Conservation (phyloP, 2,329 filamentous ascomycete genomes). For the Trichophyton verrucosum region DNA sequence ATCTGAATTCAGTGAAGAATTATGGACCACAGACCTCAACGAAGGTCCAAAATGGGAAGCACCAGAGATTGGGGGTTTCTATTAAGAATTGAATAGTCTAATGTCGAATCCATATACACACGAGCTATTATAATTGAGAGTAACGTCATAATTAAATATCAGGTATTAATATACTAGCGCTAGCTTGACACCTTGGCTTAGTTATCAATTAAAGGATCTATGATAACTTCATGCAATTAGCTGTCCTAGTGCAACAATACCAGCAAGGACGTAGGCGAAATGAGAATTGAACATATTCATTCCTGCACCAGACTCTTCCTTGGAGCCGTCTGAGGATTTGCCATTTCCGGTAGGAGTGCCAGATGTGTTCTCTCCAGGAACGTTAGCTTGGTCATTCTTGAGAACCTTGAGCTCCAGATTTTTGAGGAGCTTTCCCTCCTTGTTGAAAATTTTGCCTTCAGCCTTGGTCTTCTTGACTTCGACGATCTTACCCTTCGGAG, state of each 20-base stretch:
- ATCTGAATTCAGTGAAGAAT: not conserved
- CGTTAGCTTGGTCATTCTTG: conserved; percentile 42
- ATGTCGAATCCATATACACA: no score
- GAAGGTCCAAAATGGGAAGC: no score
- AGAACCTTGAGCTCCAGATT: conserved; percentile 49
- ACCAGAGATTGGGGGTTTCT: no score
- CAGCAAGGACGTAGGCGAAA: not conserved
- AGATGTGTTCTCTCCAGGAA: conserved; percentile 37
- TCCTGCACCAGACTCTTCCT: conserved; percentile 3
- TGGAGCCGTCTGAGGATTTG: not conserved
- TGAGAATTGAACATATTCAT: not conserved
- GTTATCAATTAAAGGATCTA: not conserved
- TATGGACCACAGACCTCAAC: not conserved
- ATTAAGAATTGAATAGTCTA: no score
- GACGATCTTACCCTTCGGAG: conserved; percentile 53
- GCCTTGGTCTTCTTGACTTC: conserved; percentile 46
- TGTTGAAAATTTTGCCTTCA: conserved; percentile 44
- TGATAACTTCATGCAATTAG: not conserved
- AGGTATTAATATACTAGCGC: no score
- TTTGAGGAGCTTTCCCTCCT: conserved; percentile 46
- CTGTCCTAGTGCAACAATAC: not conserved
- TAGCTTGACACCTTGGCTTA: not conserved
- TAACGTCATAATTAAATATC: no score
- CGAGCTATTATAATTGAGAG: no score
- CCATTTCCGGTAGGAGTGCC: conserved; percentile 7